A percentile compares a stretch with the other conserved stretches of the same genome.
Conservation (phyloP, 768 basidiomycete species). For the Hericium erinaceus region DNA sequence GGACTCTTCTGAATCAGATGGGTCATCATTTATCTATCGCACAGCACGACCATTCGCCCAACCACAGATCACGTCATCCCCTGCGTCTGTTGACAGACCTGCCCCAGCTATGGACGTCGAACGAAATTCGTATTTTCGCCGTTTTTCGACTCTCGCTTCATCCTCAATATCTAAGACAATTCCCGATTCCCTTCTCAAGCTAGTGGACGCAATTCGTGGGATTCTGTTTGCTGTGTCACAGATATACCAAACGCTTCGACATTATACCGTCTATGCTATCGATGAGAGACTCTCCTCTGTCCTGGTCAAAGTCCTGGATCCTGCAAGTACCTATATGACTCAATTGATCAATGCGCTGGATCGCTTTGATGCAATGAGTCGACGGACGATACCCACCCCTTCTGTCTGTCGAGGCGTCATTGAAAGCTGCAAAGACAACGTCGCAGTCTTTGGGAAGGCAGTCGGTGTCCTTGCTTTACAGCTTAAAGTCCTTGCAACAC, state of each 20-base stretch:
- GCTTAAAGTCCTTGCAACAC: conserved; percentile 61
- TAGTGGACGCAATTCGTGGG: conserved; percentile 86
- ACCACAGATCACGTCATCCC: conserved; percentile 29
- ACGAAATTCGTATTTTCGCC: conserved; percentile 87
- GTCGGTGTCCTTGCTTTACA: conserved; percentile 75
- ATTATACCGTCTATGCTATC: conserved; percentile 75
- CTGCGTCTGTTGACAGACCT: conserved; percentile 30
- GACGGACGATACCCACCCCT: conserved; percentile 58
- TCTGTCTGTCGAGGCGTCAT: conserved; percentile 68
- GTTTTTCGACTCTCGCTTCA: conserved; percentile 70
- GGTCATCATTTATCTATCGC: conserved; percentile 13
- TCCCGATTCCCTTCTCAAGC: conserved; percentile 54
- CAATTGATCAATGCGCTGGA: conserved; percentile 84
- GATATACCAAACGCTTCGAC: conserved; percentile 80
- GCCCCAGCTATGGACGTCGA: conserved; percentile 64
- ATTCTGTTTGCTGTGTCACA: conserved; percentile 90
- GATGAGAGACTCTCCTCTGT: conserved; percentile 77
- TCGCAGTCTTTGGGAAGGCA: conserved; percentile 81
- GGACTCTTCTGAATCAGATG: conserved; percentile 36
- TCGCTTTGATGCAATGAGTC: conserved; percentile 77
- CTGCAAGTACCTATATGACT: conserved; percentile 72
- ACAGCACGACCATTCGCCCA: conserved; percentile 19
- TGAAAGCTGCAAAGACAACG: conserved; percentile 76
- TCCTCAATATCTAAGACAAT: conserved; percentile 54
- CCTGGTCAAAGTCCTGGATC: conserved; percentile 77